These are phyloP conservation scores for Hyaloscypha finlandica DNA, from an alignment of 495 filamentous ascomycete species.

Conservation along the genomic window DNA sequence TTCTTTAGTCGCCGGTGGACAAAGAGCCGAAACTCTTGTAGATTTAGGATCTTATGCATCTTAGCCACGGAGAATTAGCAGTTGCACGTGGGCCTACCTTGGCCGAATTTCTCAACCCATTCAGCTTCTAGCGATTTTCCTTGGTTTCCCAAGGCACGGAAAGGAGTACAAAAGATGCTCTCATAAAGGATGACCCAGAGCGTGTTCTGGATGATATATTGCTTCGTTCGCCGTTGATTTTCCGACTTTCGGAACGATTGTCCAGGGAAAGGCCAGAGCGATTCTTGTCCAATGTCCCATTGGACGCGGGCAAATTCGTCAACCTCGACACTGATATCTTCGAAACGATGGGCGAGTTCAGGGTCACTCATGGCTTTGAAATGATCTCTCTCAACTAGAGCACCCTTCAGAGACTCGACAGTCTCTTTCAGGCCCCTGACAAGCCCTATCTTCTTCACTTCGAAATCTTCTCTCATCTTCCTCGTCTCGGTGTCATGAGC, in stretches of 20 bases:
- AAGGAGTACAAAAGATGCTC: constrained; percentile 19
- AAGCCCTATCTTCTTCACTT: too few species aligned
- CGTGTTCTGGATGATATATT: constrained; percentile 16
- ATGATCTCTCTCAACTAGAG: constrained; percentile 10
- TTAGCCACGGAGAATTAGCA: background rate
- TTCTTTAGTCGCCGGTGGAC: constrained; percentile 7
- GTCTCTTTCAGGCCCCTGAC: too few species aligned
- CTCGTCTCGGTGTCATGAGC: too few species aligned
- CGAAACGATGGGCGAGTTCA: constrained; percentile 6
- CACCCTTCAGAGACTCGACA: constrained; percentile 7
- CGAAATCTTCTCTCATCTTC: background rate
- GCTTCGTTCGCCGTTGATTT: constrained; percentile 12
- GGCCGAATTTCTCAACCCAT: constrained; percentile 12
- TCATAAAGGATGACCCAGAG: constrained; percentile 23
- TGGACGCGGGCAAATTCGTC: constrained; percentile 10
- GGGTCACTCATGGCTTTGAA: constrained; percentile 20
- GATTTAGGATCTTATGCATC: background rate
- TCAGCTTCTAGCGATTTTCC: constrained; percentile 6
- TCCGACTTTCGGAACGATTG: background rate
- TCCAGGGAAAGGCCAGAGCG: constrained; percentile 13
- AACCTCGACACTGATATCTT: constrained; percentile 15
- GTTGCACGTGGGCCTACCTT: constrained; percentile 8
- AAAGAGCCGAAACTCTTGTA: background rate
- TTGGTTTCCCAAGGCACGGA: constrained; percentile 14
- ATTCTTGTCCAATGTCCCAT: constrained; percentile 8